phyloP scores from a whole-genome alignment of 306 rosid genomes.

The Mimosa bimucronata region DNA sequence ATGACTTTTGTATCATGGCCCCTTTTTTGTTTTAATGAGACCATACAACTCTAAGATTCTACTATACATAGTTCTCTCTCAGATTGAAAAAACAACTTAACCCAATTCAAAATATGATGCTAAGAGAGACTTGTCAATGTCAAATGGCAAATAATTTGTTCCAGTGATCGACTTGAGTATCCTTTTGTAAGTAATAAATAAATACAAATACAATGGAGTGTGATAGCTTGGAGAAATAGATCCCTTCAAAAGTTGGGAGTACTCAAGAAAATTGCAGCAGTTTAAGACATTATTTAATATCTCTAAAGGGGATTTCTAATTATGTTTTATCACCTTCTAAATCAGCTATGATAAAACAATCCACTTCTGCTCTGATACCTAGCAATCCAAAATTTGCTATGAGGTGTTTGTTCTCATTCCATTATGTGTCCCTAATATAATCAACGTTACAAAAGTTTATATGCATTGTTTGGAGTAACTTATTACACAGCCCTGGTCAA shows the following conservation, averaged over 20 bases:
- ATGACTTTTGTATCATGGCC: too few species aligned
- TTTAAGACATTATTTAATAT: neutral
- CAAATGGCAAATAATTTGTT: neutral
- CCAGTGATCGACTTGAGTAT: neutral
- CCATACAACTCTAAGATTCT: neutral
- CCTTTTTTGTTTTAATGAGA: neutral
- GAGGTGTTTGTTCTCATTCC: neutral
- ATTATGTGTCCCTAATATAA: neutral
- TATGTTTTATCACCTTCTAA: neutral
- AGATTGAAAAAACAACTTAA: neutral
- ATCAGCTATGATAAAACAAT: neutral
- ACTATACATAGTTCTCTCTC: neutral
- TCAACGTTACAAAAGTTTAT: too few species aligned
- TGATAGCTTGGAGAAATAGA: too few species aligned
- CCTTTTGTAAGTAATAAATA: neutral
- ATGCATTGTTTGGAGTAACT: too few species aligned
- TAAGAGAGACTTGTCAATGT: neutral
- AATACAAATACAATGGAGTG: too few species aligned
- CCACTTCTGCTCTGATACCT: neutral
- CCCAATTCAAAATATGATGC: neutral
- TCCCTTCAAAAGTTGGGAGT: neutral
- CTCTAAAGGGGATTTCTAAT: too few species aligned
- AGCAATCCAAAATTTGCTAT: neutral
- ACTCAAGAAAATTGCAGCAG: neutral
- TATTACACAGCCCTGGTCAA: too few species aligned